Base-by-base conservation (phyloP, 2,329 filamentous ascomycete genomes). In the Aquanectria penicillioides region DNA sequence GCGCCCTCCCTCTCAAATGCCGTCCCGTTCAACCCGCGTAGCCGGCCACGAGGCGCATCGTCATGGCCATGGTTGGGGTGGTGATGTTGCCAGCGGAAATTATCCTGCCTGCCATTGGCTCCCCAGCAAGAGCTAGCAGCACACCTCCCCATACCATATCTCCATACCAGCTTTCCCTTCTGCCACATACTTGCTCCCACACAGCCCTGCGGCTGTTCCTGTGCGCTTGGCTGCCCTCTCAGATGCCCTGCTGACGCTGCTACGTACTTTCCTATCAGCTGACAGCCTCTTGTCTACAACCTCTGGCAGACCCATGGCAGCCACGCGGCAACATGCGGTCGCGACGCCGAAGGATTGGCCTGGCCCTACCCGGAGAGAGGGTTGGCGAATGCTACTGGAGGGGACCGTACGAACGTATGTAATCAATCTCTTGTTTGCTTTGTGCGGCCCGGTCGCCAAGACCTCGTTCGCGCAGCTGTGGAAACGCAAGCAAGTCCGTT, bases 211-310 rank as follows among this genome's bases (percentile, higher is more conserved):
- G n/a, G 40, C 18, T 20, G 28, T 28, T n/a, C 48, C 29, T 38
- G 29, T 29, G 40, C 23, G 40, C 48, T 23, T 40, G 23, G 12
- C 17, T 50, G 40, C 22, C 25, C 28, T 46, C 20, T 28, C 10
- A 41, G 29, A 17, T 13, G 47, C 34, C 33, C 48, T 13, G 41
- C 53, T 58, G 55, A 52, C 55, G 31, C 18, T 20, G 17, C n/a
- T n/a, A n/a, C 29, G 28, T n/a, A 9, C 23, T 50, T 44, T 28
- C 38, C 46, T 38, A 51, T 57, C 55, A 58, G 55, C 47, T 58
- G 55, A 52, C 47, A n/a, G 31, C 38, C 2, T 38, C 38, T 38
- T 26, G 25, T 33, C 46, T 2, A 23, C 25, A 20, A 38, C n/a
- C 13, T 20, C 6, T 8, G 44, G 36, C 7, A 13, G 29, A 26